Evolutionary conservation across 306 rosid species (phyloP).

Genomic region (Vicia faba): DNA sequence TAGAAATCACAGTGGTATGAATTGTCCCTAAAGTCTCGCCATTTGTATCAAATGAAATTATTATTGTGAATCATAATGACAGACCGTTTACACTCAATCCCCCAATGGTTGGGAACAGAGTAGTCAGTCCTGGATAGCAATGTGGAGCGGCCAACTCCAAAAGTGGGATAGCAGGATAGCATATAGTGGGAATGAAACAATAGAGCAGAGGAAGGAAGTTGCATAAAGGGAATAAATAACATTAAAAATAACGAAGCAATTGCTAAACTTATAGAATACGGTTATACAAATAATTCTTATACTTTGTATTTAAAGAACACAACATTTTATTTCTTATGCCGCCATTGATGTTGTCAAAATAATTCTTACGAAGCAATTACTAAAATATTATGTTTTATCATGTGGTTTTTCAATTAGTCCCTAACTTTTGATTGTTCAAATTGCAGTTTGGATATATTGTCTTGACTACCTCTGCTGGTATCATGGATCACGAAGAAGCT

Average conservation of each 20-base stretch:
- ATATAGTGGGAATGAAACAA: too few relatives aligned
- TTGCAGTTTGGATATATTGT: conserved; percentile 48
- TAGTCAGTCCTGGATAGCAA: too few relatives aligned
- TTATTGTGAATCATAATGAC: not conserved
- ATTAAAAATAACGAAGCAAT: not conserved
- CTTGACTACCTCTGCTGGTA: conserved; percentile 49
- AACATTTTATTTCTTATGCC: not conserved
- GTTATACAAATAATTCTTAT: too few relatives aligned
- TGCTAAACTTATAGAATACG: too few relatives aligned
- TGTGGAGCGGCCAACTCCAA: too few relatives aligned
- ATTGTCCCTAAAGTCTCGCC: not conserved
- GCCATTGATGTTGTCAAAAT: not conserved
- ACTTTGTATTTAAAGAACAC: too few relatives aligned
- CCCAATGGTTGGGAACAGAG: not conserved
- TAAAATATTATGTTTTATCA: not conserved
- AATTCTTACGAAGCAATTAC: too few relatives aligned
- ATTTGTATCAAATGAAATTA: not conserved
- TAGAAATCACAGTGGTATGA: not conserved
- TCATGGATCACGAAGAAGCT: conserved; percentile 50
- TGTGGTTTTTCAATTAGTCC: not conserved
- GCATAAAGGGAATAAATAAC: not conserved
- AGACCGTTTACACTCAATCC: not conserved
- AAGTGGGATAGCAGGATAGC: too few relatives aligned
- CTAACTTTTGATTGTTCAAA: not conserved
- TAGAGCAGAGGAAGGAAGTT: too few relatives aligned